Evolutionary conservation across 192 early-diverging fungal genomes (phyloP).

Genomic region (Entomortierella parvispora): DNA sequence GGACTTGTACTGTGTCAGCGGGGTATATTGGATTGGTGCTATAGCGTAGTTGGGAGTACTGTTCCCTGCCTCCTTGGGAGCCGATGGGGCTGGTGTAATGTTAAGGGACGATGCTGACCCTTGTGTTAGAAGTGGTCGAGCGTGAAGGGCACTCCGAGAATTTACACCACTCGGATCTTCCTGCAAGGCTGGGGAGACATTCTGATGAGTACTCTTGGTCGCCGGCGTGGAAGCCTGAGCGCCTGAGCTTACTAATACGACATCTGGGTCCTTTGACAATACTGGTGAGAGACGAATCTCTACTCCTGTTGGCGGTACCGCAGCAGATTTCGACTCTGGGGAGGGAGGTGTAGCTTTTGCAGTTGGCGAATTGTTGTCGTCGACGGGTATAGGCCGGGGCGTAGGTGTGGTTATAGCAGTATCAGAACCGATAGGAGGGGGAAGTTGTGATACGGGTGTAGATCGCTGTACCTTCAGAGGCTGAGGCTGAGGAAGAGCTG

Average conservation of each 20-base stretch:
- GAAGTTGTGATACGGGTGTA: background rate
- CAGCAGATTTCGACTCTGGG: constrained; percentile 1
- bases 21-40: constrained; percentile 49
- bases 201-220: too few species aligned
- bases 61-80: constrained; percentile 2
- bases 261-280: constrained; percentile 6
- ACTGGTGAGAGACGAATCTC: constrained; percentile 11
- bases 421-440: background rate
- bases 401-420: too few species aligned
- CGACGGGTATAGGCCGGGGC: constrained; percentile 18
- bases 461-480: background rate
- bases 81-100: background rate
- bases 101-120: constrained; percentile 38
- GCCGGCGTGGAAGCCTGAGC: too few species aligned
- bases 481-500: constrained; percentile 12
- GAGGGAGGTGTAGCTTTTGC: constrained; percentile 13
- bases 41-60: constrained; percentile 20
- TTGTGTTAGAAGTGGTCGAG: constrained; percentile 23
- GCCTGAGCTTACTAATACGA: too few species aligned
- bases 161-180: constrained; percentile 11
- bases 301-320: constrained; percentile 1
- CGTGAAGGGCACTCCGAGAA: constrained; percentile 2
- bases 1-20: constrained; percentile 39
- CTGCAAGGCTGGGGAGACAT: background rate
- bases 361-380: constrained; percentile 4